Base-by-base conservation (phyloP, 768 basidiomycete genomes). In the Hygrophorus pudorinus region DNA sequence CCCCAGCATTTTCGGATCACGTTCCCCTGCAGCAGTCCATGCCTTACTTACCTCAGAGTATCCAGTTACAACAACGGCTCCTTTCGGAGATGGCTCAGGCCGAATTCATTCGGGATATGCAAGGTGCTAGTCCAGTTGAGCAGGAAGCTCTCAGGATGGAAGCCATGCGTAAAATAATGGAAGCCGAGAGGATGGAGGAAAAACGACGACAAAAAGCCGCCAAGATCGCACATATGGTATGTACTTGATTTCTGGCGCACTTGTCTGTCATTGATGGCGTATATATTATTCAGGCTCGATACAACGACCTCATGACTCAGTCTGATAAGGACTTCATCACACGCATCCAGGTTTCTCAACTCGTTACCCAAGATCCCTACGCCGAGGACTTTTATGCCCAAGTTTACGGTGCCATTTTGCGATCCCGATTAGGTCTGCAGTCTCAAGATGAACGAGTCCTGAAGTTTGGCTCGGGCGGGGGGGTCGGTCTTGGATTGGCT, bases 321-420 rank as follows among this genome's bases (percentile, higher is more conserved):
- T 92, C 88, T 9, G 96, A 99, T 71, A 98, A 98, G 66, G 96
- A 98, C 58, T 99, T 98, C 59, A 98, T 99, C 65, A 98, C 96
- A 29, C 81, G 96, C 18, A 98, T 99, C 50, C 96, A 99, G 62
- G 89, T 99, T 28, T 97, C 94, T 1, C 96, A 98, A 57, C 84
- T 98, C 33, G 92, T 96, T 35, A 94, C 92, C 5, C 83, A 88
- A 56, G 96, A 99, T 64, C 96, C 96, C 0, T 98, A 94, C 61
- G 81, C 88, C 27, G 94, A 98, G 51, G 96, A 99, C 60, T 99
- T 97, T 61, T 99, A 99, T 57, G 96, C 92, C 9, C 93, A 98
- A 63, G 92, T 97, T 2, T 92, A 88, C 57, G 82, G 86, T 31
- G 86, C 88, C 1, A 77, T 94, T 46, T 56, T 88, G 41, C 80